Base-by-base conservation (phyloP, 768 basidiomycete species). In the Cyclocybe aegerita region DNA sequence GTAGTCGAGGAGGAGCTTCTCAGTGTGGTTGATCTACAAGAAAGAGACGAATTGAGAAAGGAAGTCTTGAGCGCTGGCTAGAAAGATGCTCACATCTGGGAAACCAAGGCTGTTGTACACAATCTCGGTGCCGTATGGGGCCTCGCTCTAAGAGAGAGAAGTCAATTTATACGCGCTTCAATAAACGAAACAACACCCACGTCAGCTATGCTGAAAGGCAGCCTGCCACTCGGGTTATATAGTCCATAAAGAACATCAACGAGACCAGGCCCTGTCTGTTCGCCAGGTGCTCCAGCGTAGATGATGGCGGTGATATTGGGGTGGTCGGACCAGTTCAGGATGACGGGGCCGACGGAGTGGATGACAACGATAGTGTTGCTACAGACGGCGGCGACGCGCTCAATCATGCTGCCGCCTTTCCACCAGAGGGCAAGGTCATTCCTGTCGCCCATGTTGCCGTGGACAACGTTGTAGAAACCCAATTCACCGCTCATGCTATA, bases 311-410 rank as follows among this genome's bases (percentile, higher is more conserved):
- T 83, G 56, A 85, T 78, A 53, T 93, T 93, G 2, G 88, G 82
- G 53, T 93, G 78, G 9, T 78, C 75, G 23, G 83, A 83, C 90
- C 90, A 93, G 7, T 75, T 61, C 66, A 93, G 79, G n/a, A 80
- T 61, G 2, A 89, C 78, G 0, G 87, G 85, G 3, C 92, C 92
- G 31, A 91, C 87, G 7, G 82, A 82, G 66, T 93, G 85, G 1
- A 88, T 71, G 11, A 95, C 80, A 17, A 92, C 93, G 46, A 94
- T 78, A 4, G 88, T 91, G 64, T 91, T 91, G 54, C 71, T 79
- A 66, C 84, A 85, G 0, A 81, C 77, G 4, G 80, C 74, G 0
- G 93, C 90, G 3, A 87, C 84, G 0, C 73, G 65, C 49, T 76
- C 58, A 64, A 75, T 72, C 46, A 88, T 65, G 9, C 67, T 73